Base-by-base conservation (phyloP, 2,329 filamentous ascomycete genomes). In the Fusarium luffae region DNA sequence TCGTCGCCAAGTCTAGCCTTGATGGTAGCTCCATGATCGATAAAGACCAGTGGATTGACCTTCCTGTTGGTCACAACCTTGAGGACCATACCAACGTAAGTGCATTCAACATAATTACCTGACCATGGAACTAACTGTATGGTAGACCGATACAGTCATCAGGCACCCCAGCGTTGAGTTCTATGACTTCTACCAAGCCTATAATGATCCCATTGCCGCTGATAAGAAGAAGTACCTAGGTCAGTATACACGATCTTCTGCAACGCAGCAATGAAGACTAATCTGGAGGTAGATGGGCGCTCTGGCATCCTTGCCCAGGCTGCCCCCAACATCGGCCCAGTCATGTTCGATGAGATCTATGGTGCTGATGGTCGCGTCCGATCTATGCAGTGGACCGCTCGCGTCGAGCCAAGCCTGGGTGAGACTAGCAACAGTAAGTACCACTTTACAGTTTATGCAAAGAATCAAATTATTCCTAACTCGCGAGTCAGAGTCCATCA, bases 81-180 rank as follows among this genome's bases (percentile, higher is more conserved):
- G 59, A 61, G 13, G 59, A 61, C 6, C 59, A 61, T n/a, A 61
- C 59, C 10, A 61, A 61, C 7, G 59, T 59, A 60, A 44, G 59
- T 21, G 3, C n/a, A 50, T 28, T 28, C 27, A 28, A 28, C 27
- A 28, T 28, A 28, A 28, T 28, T 2, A 28, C 27, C 27, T 28
- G 11, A 28, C 11, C 11, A 28, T n/a, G 3, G 1, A 8, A 3
- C 59, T 61, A 44, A 61, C 23, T 30, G 1, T n/a, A 16, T 27
- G 7, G 4, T 3, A 61, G 59, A 61, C 59, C 37, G 59, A 61
- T 19, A 43, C 44, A 4, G 59, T 61, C 7, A 59, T 61, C 3
- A 51, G 44, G 19, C 59, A 61, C 23, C 59, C 59, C 4, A 16
- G n/a, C 8, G 59, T 61, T 30, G 59, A 44, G 11, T 61, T 59